Base-by-base conservation (phyloP, 257 asterid species). In the Osmanthus fragrans region DNA sequence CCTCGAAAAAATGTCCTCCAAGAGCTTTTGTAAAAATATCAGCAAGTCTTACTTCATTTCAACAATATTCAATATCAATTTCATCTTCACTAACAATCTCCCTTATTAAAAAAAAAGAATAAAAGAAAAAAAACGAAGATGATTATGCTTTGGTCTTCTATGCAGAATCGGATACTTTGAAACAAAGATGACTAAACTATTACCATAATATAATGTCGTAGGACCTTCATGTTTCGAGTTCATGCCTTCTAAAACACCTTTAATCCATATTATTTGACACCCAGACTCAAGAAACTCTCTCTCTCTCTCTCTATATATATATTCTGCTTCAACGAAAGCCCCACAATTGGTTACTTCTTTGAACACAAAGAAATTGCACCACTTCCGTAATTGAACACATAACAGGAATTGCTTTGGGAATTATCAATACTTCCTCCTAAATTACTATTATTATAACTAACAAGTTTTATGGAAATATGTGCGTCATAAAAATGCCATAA, bases 401-500 rank as follows among this genome's bases (percentile, higher is more conserved):
- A 54, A 16, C 54, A 33, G 15, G 19, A 58, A 73, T 70, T 73
- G 12, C 69, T 73, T n/a, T 7, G 1, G 15, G 33, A 16, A 73
- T 73, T 60, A 74, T 74, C 39, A 32, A 73, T 23, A 32, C 77
- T 32, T 32, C 56, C 77, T 2, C 34, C 21, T 10, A 73, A 30
- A 30, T 73, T 54, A 56, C 76, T 73, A 51, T 47, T 25, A 25
- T 25, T 25, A 30, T 30, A 30, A 30, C 32, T 23, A 32, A 73
- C 36, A 5, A 54, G 70, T 18, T 34, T 73, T 11, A 73, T 33
- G 4, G 18, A 67, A 12, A 73, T 45, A 32, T 11, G 27, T 29
- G 10, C 70, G 56, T 73, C 30, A 16, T 73, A 73, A 73, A 70
- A 70, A 71, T 71, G 4, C 56, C 58, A 71, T 4, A 56, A 30